Evolutionary conservation across 352 stramenopile genomes (phyloP), one percentile per base, ranked within the genome.

Genomic region (Phytophthora capsici): DNA sequence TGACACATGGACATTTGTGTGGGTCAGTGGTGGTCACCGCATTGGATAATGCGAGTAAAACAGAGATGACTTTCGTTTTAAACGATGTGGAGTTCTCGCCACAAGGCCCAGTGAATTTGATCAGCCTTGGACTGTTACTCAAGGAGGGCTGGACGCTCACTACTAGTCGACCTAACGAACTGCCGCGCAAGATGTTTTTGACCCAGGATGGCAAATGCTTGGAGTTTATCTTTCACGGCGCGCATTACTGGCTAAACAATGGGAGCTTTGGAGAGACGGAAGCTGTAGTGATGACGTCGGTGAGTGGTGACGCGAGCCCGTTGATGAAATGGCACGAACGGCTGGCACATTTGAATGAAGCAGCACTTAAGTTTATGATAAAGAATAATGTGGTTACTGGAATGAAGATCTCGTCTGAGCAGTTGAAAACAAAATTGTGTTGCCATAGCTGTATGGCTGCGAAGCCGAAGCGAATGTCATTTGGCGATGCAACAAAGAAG

Each of bases 291-390:
- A 58, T 58, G 51, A 8, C 38, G n/a, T n/a, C 51, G 13, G 51
- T 58, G 10, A 49, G 14, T 49, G 23, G 16, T 4, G 37, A 49
- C 41, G 37, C 23, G 2, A 58, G 38, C 43, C 37, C 38, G 2
- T 14, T 58, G 51, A 58, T 49, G 51, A 49, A 41, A 12, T 58
- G 51, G 38, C 51, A 49, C 13, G 37, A 58, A 16, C 36, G 37
- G 13, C 12, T 58, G 40, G 52, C 26, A 36, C 40, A 59, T 17
- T 14, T 59, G 25, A 44, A 59, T 9, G 52, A 59, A 44, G 52
- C 40, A 20, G 14, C 36, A 17, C 19, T 57, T 7, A 57, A 57
- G 50, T 50, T 43, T 38, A 43, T 58, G 51, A 12, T 44, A 4
- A 59, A 59, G 17, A 59, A 59, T 16, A 26, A 51, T 17, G 52